A percentile compares a stretch with the other conserved stretches of the same genome.
Evolutionary conservation across 2,329 filamentous ascomycete genomes (phyloP).

Genomic region (Penicillium sp.): DNA sequence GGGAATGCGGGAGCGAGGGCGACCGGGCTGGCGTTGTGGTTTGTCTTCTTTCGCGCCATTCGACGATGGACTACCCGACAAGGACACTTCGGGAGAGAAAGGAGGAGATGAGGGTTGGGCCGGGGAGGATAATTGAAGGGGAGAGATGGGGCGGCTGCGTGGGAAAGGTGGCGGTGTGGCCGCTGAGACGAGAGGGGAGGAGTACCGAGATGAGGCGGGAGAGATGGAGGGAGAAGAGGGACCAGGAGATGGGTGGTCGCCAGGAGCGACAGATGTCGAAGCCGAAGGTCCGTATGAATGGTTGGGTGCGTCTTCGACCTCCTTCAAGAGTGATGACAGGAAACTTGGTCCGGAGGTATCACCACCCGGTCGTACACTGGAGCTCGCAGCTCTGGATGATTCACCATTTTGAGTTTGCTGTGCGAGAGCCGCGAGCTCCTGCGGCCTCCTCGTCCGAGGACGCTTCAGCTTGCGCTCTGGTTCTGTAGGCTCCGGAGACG

Average conservation of each 20-base stretch:
- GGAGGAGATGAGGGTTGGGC: constrained; percentile 26
- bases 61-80: constrained; percentile 45
- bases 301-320: constrained; percentile 59
- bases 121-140: constrained; percentile 29
- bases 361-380: constrained; percentile 26
- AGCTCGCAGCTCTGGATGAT: constrained; percentile 30
- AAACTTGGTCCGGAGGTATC: constrained; percentile 61
- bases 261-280: constrained; percentile 30
- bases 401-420: constrained; percentile 37
- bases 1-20: constrained; percentile 22
- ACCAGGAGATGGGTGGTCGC: constrained; percentile 32
- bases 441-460: constrained; percentile 65
- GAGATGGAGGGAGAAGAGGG: constrained; percentile 38
- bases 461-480: constrained; percentile 79
- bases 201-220: constrained; percentile 33
- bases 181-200: constrained; percentile 34
- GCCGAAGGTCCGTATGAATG: constrained; percentile 27
- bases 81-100: constrained; percentile 66
- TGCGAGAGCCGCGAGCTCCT: constrained; percentile 43
- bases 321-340: constrained; percentile 74
- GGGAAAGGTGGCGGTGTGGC: constrained; percentile 33
- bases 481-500: constrained; percentile 58
- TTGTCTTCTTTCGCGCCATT: constrained; percentile 6
- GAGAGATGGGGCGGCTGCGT: constrained; percentile 29
- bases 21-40: constrained; percentile 10